A percentile compares a stretch with the other conserved stretches of the same genome.
phyloP scores from a whole-genome alignment of 495 filamentous ascomycete genomes.

The Daldinia concentrica region DNA sequence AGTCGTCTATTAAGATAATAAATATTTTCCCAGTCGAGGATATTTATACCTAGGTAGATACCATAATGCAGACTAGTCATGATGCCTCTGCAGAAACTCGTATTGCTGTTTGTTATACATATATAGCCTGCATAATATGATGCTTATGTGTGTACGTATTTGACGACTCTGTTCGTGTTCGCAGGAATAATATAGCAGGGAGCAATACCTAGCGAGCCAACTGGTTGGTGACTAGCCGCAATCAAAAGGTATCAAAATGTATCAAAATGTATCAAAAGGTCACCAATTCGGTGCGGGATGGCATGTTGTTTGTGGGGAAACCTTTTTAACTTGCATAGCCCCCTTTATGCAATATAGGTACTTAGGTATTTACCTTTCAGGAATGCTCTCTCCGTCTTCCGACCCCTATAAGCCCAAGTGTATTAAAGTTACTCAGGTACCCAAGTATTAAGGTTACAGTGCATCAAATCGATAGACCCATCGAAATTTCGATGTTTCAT shows the following conservation, averaged over 20 bases:
- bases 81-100: conserved; percentile 16
- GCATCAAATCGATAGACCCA: conserved; percentile 1
- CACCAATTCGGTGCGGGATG: conserved; percentile 31
- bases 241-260: conserved; percentile 16
- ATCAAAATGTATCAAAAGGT: conserved; percentile 16
- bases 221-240: conserved; percentile 32
- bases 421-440: not conserved
- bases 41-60: not conserved
- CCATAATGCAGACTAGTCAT: not conserved
- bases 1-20: not conserved
- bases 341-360: conserved; percentile 22
- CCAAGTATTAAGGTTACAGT: not conserved
- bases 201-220: conserved; percentile 24
- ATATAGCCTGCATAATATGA: conserved; percentile 14
- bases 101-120: conserved; percentile 23
- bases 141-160: conserved; percentile 5
- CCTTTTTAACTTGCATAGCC: conserved; percentile 12
- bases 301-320: conserved; percentile 41
- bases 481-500: conserved; percentile 4
- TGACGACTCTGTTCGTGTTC: conserved; percentile 34
- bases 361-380: not conserved
- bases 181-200: conserved; percentile 12
- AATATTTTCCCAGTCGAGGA: not conserved
- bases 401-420: not conserved
- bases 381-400: conserved; percentile 23